These are phyloP conservation scores for Suillus occidentalis DNA, from an alignment of 768 basidiomycete species.

Conservation along the genomic window DNA sequence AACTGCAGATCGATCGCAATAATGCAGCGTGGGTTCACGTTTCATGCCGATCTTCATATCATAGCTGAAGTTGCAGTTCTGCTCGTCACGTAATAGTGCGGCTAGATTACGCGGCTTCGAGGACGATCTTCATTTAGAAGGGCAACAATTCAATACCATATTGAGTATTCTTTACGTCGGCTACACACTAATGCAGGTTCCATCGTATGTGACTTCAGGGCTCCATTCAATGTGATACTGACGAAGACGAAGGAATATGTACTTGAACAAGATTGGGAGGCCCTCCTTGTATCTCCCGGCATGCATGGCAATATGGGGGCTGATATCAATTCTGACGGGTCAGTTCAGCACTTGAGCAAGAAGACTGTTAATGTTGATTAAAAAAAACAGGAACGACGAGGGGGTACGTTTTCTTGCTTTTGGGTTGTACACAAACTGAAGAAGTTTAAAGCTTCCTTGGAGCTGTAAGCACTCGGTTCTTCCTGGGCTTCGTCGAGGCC, in stretches of 20 bases:
- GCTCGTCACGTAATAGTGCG: slow-evolving; percentile 43
- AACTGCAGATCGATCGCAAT: slow-evolving; percentile 62
- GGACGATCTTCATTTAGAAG: slow-evolving; percentile 60
- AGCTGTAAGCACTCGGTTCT: slow-evolving; percentile 68
- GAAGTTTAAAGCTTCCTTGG: slow-evolving; percentile 51
- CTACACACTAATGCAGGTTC: slow-evolving; percentile 79
- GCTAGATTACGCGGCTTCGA: slow-evolving; percentile 74
- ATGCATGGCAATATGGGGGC: slow-evolving; percentile 75
- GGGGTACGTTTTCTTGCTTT: slow-evolving; percentile 24
- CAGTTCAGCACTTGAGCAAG: slow-evolving; percentile 7
- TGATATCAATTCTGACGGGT: slow-evolving; percentile 56
- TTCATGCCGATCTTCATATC: not conserved
- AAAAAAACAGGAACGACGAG: slow-evolving; percentile 39
- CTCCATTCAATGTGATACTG: not conserved
- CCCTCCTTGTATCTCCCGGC: slow-evolving; percentile 67
- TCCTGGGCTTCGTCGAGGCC: slow-evolving; percentile 74
- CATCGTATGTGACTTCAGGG: slow-evolving; percentile 49
- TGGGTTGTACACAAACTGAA: slow-evolving; percentile 3
- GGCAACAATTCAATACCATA: slow-evolving; percentile 63
- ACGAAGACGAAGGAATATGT: slow-evolving; percentile 57
- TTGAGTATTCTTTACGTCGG: slow-evolving; percentile 70
- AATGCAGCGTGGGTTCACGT: slow-evolving; percentile 54
- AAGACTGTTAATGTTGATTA: slow-evolving; percentile 3
- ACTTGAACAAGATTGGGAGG: slow-evolving; percentile 62
- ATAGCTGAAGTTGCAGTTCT: not conserved